These are phyloP conservation scores for Grosmannia serpens DNA, from an alignment of 2,329 filamentous ascomycete genomes.

Conservation along the genomic window DNA sequence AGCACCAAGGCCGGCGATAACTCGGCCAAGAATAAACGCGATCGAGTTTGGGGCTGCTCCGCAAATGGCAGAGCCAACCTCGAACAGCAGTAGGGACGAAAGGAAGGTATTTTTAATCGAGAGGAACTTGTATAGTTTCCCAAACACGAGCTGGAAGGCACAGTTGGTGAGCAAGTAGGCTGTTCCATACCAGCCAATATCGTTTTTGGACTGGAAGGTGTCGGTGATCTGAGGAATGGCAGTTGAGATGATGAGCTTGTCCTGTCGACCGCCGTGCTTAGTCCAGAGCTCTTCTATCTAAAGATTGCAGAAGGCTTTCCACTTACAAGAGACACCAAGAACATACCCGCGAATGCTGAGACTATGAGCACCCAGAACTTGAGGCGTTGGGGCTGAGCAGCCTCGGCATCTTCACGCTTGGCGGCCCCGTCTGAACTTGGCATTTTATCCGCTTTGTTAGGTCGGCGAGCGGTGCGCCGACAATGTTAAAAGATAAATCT, in stretches of 20 bases:
- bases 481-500: background rate
- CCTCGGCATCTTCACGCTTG: background rate
- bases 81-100: constrained; percentile 22
- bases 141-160: constrained; percentile 25
- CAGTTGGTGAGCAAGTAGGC: constrained; percentile 12
- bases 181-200: constrained; percentile 14
- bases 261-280: background rate
- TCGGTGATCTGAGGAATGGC: constrained; percentile 12
- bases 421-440: background rate
- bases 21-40: constrained; percentile 29
- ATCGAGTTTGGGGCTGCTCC: constrained; percentile 26
- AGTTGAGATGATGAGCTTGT: constrained; percentile 15
- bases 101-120: constrained; percentile 22
- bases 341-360: background rate
- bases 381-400: background rate
- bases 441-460: background rate
- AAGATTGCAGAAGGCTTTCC: background rate
- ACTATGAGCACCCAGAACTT: background rate
- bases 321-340: background rate
- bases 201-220: constrained; percentile 10
- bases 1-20: constrained; percentile 26
- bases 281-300: background rate
- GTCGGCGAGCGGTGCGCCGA: background rate
- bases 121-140: constrained; percentile 28
- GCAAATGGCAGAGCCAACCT: constrained; percentile 27